Conservation (phyloP, 2,329 filamentous ascomycete species). For the Stagonosporopsis cucurbitacearum region DNA sequence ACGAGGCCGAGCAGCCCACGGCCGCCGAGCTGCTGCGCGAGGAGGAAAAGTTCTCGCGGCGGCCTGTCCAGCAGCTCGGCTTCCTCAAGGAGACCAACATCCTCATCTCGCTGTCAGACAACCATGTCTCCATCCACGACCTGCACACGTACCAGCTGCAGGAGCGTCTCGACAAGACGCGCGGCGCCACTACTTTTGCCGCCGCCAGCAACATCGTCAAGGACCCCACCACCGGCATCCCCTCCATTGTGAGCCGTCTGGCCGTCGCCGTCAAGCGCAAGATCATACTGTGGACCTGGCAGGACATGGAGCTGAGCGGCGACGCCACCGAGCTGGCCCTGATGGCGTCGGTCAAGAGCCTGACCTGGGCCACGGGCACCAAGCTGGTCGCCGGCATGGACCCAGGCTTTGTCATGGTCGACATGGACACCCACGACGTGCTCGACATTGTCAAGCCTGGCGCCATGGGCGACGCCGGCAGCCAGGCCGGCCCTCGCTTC, state of each 20-base stretch:
- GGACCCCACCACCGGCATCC: conserved; percentile 83
- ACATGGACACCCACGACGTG: conserved; percentile 75
- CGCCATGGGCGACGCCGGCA: conserved; percentile 69
- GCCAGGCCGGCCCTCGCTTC: conserved; percentile 74
- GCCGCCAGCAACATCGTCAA: conserved; percentile 96
- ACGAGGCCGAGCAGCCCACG: conserved; percentile 56
- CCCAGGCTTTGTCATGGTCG: conserved; percentile 86
- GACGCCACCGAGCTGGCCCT: conserved; percentile 79
- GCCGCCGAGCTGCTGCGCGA: conserved; percentile 86
- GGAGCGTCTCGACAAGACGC: conserved; percentile 81
- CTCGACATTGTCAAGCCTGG: conserved; percentile 82
- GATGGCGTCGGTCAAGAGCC: conserved; percentile 80
- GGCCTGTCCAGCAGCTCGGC: conserved; percentile 90
- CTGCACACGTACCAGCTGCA: conserved; percentile 82
- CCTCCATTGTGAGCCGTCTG: conserved; percentile 88
- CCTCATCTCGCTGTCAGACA: conserved; percentile 89
- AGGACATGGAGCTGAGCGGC: conserved; percentile 83
- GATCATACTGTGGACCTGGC: conserved; percentile 92
- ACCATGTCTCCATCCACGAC: conserved; percentile 88
- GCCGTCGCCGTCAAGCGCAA: conserved; percentile 93
- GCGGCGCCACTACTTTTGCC: conserved; percentile 87
- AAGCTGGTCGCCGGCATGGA: conserved; percentile 90
- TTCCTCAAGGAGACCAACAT: conserved; percentile 95
- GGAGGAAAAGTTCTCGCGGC: conserved; percentile 89
- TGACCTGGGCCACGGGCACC: conserved; percentile 90